A percentile compares a stretch with the other conserved stretches of the same genome.
These are phyloP conservation scores for Fragaria ananassa DNA, from an alignment of 306 rosid genomes.

Conservation along the genomic window DNA sequence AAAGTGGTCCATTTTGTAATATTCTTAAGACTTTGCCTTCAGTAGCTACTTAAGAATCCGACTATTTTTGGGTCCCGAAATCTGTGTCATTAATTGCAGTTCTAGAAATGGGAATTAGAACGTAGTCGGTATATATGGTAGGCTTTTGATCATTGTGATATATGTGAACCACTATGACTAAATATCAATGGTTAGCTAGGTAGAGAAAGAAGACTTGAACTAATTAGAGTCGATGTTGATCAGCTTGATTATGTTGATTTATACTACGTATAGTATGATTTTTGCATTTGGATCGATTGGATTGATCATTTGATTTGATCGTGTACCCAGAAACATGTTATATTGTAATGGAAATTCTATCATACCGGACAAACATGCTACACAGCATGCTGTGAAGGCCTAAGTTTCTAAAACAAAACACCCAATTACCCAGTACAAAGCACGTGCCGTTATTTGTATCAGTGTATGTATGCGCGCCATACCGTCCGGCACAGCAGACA, in stretches of 20 bases:
- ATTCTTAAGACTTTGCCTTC: not conserved
- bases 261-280: not conserved
- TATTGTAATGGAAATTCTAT: not conserved
- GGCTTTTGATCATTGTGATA: not conserved
- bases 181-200: not conserved
- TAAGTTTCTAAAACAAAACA: no score
- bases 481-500: no score
- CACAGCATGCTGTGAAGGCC: no score
- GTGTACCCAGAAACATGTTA: not conserved
- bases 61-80: not conserved
- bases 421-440: no score
- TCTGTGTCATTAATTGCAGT: not conserved
- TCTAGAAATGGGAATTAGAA: not conserved
- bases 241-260: not conserved
- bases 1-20: slow-evolving; percentile 4
- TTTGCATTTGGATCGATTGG: not conserved
- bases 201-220: not conserved
- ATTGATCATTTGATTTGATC: not conserved
- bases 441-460: no score
- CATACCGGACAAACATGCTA: no score
- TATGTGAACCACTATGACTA: not conserved
- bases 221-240: not conserved
- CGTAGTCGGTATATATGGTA: not conserved
- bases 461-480: no score
- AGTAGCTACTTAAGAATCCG: not conserved